phyloP scores from a whole-genome alignment of 805 yeast genomes.

The Jamesozyma gamospora region DNA sequence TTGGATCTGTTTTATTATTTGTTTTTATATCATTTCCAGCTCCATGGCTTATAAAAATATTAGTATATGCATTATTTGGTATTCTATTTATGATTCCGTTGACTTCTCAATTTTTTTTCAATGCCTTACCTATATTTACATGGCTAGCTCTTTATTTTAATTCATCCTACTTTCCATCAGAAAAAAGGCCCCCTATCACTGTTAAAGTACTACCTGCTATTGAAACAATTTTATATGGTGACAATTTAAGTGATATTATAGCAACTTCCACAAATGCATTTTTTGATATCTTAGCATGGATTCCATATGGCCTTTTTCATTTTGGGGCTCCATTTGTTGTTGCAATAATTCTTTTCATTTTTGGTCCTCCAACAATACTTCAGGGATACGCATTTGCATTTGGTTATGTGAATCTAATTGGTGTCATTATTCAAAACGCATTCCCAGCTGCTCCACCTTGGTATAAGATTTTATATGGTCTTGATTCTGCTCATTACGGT shows the following conservation, averaged over 20 bases:
- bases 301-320: conserved; percentile 88
- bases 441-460: conserved; percentile 98
- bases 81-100: conserved; percentile 54
- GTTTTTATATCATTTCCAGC: conserved; percentile 54
- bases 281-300: conserved; percentile 83
- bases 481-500: conserved; percentile 80
- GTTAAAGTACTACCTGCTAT: conserved; percentile 84
- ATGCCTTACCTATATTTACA: conserved; percentile 71
- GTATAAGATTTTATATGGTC: conserved; percentile 79
- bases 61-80: conserved; percentile 32
- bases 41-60: conserved; percentile 31
- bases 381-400: conserved; percentile 85
- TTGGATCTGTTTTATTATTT: conserved; percentile 43
- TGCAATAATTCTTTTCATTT: conserved; percentile 65
- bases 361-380: conserved; percentile 84
- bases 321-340: conserved; percentile 85
- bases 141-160: conserved; percentile 81
- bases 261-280: conserved; percentile 59
- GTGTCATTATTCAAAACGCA: conserved; percentile 70
- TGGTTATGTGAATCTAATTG: conserved; percentile 86
- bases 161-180: conserved; percentile 61
- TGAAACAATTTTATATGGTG: conserved; percentile 88
- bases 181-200: conserved; percentile 76
- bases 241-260: conserved; percentile 72
- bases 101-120: conserved; percentile 73